Conservation (phyloP, 2,329 filamentous ascomycete species). For the Onygena corvina region DNA sequence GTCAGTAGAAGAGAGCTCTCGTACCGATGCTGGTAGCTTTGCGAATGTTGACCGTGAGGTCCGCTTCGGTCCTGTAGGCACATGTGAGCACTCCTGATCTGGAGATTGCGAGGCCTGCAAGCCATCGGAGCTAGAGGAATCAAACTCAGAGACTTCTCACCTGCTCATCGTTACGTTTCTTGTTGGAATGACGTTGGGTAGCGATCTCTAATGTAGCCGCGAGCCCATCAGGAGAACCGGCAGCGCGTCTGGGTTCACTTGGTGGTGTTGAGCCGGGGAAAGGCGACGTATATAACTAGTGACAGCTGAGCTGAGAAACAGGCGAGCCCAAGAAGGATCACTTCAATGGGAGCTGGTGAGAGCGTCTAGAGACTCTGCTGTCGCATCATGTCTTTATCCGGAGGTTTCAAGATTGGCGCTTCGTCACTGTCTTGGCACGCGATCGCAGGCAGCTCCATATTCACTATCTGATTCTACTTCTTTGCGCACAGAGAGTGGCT, state of each 20-base stretch:
- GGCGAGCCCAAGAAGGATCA: not conserved
- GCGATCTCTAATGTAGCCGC: slow-evolving; percentile 12
- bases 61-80: slow-evolving; percentile 43
- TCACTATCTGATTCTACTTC: not conserved
- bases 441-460: not conserved
- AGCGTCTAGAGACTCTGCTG: not conserved
- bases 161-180: slow-evolving; percentile 52
- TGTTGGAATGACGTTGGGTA: slow-evolving; percentile 17
- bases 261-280: too few relatives aligned
- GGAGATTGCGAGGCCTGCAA: not conserved
- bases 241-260: not conserved
- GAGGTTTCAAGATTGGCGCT: not conserved
- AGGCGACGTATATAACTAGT: too few relatives aligned
- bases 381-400: not conserved
- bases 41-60: slow-evolving; percentile 54
- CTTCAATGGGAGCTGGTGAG: not conserved
- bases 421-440: slow-evolving; percentile 6
- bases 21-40: slow-evolving; percentile 53
- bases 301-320: not conserved
- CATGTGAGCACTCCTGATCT: not conserved
- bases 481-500: slow-evolving; percentile 2
- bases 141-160: slow-evolving; percentile 29
- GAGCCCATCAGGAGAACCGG: not conserved
- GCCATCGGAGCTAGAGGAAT: not conserved
- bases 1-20: slow-evolving; percentile 17